Base-by-base conservation (phyloP, 2,329 filamentous ascomycete genomes). In the Alternaria gaisen region DNA sequence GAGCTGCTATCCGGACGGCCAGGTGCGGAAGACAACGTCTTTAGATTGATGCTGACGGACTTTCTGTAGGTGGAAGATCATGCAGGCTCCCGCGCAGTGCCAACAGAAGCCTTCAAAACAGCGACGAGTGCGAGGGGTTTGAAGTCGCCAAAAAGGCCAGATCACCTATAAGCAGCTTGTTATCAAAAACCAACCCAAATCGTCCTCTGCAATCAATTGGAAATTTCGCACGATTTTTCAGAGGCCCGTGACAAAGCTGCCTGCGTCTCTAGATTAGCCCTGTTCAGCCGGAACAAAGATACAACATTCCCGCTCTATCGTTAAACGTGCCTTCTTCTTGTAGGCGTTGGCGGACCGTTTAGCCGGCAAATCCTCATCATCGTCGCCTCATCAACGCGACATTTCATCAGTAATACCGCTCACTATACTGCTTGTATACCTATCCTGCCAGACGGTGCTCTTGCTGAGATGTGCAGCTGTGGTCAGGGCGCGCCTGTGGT, bases 401-500 rank as follows among this genome's bases (percentile, higher is more conserved):
- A 34, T 53, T 57, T 51, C 56, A 66, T 63, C 66, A 66, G 50
- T 68, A 67, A 64, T 70, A 61, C 67, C 65, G 59, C 64, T 56
- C 64, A 67, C 69, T 73, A 74, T 70, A 69, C 68, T 66, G 52
- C 52, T 67, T 72, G 63, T 58, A 68, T 72, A 61, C 59, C 56
- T 48, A 54, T 42, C 57, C 60, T 51, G 32, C 58, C 55, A 54
- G 52, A 44, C 38, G 12, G 52, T 18, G 44, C 48, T 63, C 57
- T 38, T 36, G 47, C 53, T 64, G 62, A 58, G 56, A 61, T 53
- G 58, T 46, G 55, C 46, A 36, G 47, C 52, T 30, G 60, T 61
- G 63, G 51, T 52, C 56, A 58, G 50, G 36, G 55, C 58, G 51
- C 36, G 47, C 54, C 50, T 30, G 58, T 62, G 57, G 64, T 57